These are phyloP conservation scores for Auriscalpium microsporum DNA, from an alignment of 768 basidiomycete species.

Conservation along the genomic window DNA sequence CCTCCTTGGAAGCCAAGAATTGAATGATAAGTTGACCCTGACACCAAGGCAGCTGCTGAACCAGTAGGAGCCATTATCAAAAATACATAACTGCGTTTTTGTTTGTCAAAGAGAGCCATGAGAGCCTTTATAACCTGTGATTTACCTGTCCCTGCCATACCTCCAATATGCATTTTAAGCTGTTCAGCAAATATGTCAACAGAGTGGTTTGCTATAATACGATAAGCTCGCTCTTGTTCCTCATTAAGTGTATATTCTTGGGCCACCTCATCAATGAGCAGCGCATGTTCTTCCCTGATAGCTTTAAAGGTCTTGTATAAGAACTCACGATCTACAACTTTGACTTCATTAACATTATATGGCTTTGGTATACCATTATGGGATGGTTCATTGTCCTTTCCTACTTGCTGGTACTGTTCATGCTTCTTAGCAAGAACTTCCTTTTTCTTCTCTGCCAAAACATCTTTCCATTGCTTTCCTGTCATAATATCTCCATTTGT, in stretches of 20 bases:
- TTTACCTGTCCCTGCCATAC: conserved; percentile 19
- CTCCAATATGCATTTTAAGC: conserved; percentile 18
- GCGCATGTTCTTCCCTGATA: background rate
- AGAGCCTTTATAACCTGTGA: conserved; percentile 16
- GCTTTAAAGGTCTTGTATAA: background rate
- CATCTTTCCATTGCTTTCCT: no score
- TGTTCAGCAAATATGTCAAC: background rate
- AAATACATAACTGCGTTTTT: conserved; percentile 4
- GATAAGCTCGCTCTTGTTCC: conserved; percentile 15
- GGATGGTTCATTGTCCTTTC: no score
- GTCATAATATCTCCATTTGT: no score
- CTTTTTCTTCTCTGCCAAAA: no score
- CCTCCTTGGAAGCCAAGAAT: conserved; percentile 2
- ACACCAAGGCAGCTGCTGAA: conserved; percentile 11
- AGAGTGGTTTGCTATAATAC: conserved; percentile 14
- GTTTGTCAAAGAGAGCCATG: conserved; percentile 4
- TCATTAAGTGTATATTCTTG: conserved; percentile 5
- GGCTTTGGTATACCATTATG: no score
- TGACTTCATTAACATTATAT: background rate
- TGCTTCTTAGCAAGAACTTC: no score
- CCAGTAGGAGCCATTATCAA: conserved; percentile 16
- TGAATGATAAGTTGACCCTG: conserved; percentile 18
- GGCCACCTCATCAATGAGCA: background rate
- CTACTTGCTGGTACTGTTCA: no score
- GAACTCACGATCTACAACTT: background rate